Percentiles rank a stretch among this genome's conserved stretches.
Evolutionary conservation across 2,329 filamentous ascomycete genomes (phyloP).

Genomic region (Aquanectria penicillioides): DNA sequence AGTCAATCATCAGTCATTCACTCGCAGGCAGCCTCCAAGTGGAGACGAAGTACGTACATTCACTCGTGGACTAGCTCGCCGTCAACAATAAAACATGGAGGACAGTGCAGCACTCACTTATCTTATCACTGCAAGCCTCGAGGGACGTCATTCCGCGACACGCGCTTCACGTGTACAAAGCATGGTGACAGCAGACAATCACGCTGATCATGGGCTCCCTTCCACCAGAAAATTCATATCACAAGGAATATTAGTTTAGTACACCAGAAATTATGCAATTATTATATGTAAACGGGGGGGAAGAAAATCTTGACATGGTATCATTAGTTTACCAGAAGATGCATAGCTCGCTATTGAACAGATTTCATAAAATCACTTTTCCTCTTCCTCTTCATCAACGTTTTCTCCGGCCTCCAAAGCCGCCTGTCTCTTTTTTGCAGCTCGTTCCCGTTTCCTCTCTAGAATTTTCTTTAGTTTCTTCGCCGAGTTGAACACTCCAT

Average conservation of each 20-base stretch:
- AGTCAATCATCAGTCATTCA: too few relatives aligned
- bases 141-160: slow-evolving; percentile 19
- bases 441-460: slow-evolving; percentile 74
- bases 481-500: slow-evolving; percentile 89
- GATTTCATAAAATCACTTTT: not conserved
- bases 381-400: slow-evolving; percentile 49
- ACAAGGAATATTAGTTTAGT: too few relatives aligned
- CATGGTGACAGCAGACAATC: not conserved
- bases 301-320: not conserved
- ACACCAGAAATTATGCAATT: too few relatives aligned
- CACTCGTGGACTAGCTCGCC: too few relatives aligned
- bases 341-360: too few relatives aligned
- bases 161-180: not conserved
- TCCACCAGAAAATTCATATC: not conserved
- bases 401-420: slow-evolving; percentile 62
- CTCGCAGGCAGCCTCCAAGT: slow-evolving; percentile 1
- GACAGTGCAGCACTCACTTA: slow-evolving; percentile 22
- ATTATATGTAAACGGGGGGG: too few relatives aligned
- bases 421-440: slow-evolving; percentile 65
- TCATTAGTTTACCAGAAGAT: slow-evolving; percentile 5
- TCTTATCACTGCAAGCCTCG: slow-evolving; percentile 9
- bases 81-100: too few relatives aligned
- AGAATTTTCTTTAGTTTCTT: slow-evolving; percentile 85
- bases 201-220: not conserved
- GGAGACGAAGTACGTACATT: too few relatives aligned